Conservation (phyloP, 495 filamentous ascomycete genomes). For the Pyrenula massariospora region DNA sequence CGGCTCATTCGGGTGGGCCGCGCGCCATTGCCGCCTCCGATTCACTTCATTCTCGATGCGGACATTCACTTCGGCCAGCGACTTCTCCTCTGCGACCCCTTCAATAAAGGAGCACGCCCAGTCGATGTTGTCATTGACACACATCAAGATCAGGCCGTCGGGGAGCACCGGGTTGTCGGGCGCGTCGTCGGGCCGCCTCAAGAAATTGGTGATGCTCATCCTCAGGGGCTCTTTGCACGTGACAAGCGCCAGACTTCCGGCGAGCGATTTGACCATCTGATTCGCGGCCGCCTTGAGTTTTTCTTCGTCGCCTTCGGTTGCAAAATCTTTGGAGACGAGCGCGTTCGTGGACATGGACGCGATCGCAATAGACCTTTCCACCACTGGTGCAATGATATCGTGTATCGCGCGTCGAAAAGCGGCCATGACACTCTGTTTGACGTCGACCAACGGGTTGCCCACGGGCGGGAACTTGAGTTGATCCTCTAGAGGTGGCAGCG, state of each 20-base stretch:
- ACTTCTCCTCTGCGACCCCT: constrained; percentile 84
- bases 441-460: constrained; percentile 36
- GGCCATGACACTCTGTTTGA: not conserved
- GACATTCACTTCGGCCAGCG: constrained; percentile 85
- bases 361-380: constrained; percentile 94
- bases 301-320: constrained; percentile 81
- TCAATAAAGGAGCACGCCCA: constrained; percentile 85
- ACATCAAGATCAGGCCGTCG: constrained; percentile 87
- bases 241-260: constrained; percentile 87
- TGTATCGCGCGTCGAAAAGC: constrained; percentile 79
- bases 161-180: constrained; percentile 64
- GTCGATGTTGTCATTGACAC: constrained; percentile 95
- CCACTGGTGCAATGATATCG: constrained; percentile 93
- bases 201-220: constrained; percentile 92
- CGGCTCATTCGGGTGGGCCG: constrained; percentile 61
- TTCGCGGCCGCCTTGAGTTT: constrained; percentile 73
- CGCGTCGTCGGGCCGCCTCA: constrained; percentile 64
- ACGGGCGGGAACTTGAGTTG: constrained; percentile 70
- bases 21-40: constrained; percentile 57
- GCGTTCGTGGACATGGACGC: constrained; percentile 90
- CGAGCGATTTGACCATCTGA: constrained; percentile 83
- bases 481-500: constrained; percentile 67
- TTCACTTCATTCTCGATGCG: constrained; percentile 70
- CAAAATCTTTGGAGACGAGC: constrained; percentile 91
- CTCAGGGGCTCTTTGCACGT: constrained; percentile 94